Conservation (phyloP, 73 alveolate genomes). For the Uronychia setigera region DNA sequence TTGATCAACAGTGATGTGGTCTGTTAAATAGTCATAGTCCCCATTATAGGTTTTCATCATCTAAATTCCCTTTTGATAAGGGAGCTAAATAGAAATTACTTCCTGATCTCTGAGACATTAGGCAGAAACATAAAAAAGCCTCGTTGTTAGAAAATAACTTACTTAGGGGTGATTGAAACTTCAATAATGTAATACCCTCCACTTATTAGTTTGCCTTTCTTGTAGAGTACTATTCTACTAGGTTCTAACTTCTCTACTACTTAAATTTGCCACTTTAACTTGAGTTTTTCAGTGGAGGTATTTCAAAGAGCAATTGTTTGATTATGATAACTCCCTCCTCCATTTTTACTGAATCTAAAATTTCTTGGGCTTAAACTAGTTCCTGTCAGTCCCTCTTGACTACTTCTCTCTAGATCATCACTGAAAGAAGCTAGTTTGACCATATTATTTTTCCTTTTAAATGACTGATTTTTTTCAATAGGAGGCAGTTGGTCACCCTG, state of each 20-base stretch:
- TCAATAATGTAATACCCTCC: constrained; percentile 43
- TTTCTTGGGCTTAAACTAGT: no score
- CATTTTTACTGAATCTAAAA: no score
- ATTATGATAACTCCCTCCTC: no score
- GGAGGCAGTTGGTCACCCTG: no score
- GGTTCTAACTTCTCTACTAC: constrained; percentile 20
- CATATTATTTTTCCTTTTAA: no score
- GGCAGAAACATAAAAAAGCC: not conserved
- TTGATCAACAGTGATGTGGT: not conserved
- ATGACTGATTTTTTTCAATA: no score
- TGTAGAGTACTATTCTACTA: constrained; percentile 40
- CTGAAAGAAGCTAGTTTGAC: no score
- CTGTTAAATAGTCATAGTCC: not conserved
- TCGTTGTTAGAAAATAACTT: not conserved
- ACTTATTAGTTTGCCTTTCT: constrained; percentile 42
- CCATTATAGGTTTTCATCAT: not conserved
- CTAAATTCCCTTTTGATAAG: not conserved
- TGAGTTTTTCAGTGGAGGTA: no score
- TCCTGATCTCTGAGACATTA: not conserved
- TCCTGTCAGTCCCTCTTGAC: no score
- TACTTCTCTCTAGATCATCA: no score
- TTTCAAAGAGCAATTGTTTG: no score
- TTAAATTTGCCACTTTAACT: no score
- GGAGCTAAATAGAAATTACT: not conserved
- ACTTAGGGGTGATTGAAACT: constrained; percentile 15